Evolutionary conservation across 257 asterid genomes (phyloP).

Genomic region (Przewalskia tangutica): DNA sequence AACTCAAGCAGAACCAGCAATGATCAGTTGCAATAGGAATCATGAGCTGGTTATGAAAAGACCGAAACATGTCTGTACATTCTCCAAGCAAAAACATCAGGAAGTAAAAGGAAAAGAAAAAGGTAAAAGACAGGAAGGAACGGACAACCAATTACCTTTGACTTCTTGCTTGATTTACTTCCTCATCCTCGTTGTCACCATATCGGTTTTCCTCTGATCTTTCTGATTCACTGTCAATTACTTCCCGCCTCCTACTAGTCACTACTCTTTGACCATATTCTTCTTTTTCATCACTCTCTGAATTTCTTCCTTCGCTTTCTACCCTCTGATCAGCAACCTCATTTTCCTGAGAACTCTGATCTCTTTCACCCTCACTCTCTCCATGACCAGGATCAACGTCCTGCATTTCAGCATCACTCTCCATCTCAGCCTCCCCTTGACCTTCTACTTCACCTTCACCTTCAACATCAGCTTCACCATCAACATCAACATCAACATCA

Average conservation of each 20-base stretch:
- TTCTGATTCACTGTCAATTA: constrained; percentile 72
- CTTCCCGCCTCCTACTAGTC: constrained; percentile 66
- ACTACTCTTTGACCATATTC: constrained; percentile 59
- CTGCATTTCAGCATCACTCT: constrained; percentile 66
- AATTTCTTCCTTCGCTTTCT: constrained; percentile 66
- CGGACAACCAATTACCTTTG: constrained; percentile 36
- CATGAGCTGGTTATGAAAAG: neutral
- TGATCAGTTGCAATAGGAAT: neutral
- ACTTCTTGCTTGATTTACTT: constrained; percentile 66
- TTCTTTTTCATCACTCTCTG: constrained; percentile 69
- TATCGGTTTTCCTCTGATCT: constrained; percentile 69
- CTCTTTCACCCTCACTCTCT: constrained; percentile 84
- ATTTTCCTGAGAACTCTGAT: constrained; percentile 69
- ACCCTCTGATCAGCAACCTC: constrained; percentile 72
- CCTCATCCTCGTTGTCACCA: constrained; percentile 69
- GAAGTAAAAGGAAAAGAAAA: neutral
- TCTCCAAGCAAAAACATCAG: neutral
- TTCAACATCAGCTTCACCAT: constrained; percentile 60
- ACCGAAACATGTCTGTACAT: neutral
- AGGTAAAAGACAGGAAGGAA: neutral
- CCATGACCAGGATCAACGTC: constrained; percentile 46
- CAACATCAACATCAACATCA: constrained; percentile 52
- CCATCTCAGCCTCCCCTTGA: constrained; percentile 60
- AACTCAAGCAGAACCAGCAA: neutral
- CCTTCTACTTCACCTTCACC: constrained; percentile 60